Conservation (phyloP, 1,284 basidiomycete genomes). For the Trametes polyzona region DNA sequence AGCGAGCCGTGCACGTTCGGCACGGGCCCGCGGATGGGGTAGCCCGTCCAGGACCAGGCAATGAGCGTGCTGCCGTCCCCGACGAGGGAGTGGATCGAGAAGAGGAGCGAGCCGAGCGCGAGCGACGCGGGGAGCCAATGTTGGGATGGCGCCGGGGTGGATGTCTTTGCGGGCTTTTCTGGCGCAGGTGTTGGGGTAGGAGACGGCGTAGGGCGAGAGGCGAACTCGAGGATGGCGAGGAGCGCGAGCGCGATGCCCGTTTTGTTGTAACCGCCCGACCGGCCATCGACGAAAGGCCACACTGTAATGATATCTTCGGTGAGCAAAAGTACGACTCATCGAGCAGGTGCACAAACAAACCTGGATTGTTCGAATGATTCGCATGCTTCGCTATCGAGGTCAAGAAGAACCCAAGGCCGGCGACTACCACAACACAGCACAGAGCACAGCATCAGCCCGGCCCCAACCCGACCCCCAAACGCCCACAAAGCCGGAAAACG, state of each 20-base stretch:
- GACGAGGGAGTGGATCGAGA: slow-evolving; percentile 78
- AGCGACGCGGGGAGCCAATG: slow-evolving; percentile 56
- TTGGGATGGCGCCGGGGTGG: slow-evolving; percentile 19
- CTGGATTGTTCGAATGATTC: slow-evolving; percentile 83
- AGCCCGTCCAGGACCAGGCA: slow-evolving; percentile 93
- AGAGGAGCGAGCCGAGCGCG: slow-evolving; percentile 76
- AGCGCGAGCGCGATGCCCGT: slow-evolving; percentile 58
- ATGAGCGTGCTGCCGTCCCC: slow-evolving; percentile 85
- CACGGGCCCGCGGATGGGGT: slow-evolving; percentile 75
- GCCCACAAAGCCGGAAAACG: slow-evolving; percentile 31
- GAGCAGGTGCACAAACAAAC: slow-evolving; percentile 40
- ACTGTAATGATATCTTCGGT: slow-evolving; percentile 44
- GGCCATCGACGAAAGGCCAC: slow-evolving; percentile 78
- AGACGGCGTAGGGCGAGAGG: slow-evolving; percentile 3
- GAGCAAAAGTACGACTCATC: neutral
- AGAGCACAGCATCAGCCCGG: too few species aligned
- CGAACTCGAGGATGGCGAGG: slow-evolving; percentile 47
- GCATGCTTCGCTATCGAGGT: slow-evolving; percentile 78
- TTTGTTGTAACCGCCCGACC: slow-evolving; percentile 76
- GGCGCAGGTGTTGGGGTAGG: neutral
- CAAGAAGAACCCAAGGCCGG: slow-evolving; percentile 68
- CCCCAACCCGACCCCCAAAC: neutral
- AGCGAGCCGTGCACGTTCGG: slow-evolving; percentile 76
- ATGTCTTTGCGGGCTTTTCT: slow-evolving; percentile 9
- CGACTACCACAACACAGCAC: slow-evolving; percentile 50